Evolutionary conservation across 2,329 filamentous ascomycete species (phyloP).

Genomic region (Calycina marina): DNA sequence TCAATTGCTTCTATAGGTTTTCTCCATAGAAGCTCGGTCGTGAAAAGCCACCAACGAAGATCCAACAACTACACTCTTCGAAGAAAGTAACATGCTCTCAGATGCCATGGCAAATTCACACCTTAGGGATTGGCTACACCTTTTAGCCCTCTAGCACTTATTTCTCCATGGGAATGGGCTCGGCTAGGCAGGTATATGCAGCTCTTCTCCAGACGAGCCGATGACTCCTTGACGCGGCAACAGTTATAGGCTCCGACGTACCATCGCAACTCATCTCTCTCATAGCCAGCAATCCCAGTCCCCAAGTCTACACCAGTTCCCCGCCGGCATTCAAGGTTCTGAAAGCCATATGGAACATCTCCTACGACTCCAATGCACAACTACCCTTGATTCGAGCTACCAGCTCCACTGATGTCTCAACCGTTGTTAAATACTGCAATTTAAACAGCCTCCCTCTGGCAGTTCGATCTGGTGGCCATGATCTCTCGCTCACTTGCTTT

Average conservation of each 20-base stretch:
- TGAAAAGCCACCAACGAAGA: no score
- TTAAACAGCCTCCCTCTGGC: constrained; percentile 2
- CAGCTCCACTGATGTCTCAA: background rate
- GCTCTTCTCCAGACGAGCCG: no score
- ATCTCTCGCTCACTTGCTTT: constrained; percentile 8
- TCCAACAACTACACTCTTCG: no score
- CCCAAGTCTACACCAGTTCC: constrained; percentile 1
- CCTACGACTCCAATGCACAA: background rate
- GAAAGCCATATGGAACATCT: background rate
- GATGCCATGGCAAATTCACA: no score
- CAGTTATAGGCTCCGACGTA: background rate
- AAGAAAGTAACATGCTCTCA: no score
- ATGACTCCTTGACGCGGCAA: background rate
- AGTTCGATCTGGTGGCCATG: constrained; percentile 13
- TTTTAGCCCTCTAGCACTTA: no score
- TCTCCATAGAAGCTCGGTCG: no score
- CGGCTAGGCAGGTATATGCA: no score
- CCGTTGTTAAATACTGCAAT: background rate
- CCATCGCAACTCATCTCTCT: background rate
- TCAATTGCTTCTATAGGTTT: no score
- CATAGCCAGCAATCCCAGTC: background rate
- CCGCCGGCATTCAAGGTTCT: background rate
- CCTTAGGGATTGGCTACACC: no score
- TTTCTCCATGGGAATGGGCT: no score
- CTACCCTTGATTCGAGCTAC: background rate